Conservation (phyloP, 73 alveolate genomes). For the Tetrahymena thermophila region DNA sequence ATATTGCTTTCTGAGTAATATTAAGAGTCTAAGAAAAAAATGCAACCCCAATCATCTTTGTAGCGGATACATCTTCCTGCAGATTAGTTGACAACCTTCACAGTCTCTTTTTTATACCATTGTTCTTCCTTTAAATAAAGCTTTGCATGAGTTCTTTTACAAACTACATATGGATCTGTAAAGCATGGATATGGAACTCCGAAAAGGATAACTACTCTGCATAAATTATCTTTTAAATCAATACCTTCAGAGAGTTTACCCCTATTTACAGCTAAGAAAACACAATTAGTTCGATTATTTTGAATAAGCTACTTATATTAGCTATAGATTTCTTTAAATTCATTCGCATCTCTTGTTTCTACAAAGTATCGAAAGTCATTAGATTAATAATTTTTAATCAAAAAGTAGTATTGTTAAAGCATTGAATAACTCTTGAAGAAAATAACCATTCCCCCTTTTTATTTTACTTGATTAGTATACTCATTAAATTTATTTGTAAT, state of each 20-base stretch:
- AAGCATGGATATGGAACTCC: constrained; percentile 70
- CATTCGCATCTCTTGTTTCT: neutral
- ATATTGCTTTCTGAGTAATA: neutral
- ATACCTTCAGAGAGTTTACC: constrained; percentile 62
- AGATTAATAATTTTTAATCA: neutral
- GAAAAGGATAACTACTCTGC: constrained; percentile 66
- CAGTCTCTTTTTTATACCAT: neutral
- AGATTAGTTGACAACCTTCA: neutral
- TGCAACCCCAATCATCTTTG: neutral
- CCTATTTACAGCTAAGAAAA: constrained; percentile 47
- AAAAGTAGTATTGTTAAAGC: neutral
- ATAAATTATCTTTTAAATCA: constrained; percentile 56
- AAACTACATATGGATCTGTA: neutral
- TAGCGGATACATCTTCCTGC: neutral
- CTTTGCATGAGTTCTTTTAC: neutral
- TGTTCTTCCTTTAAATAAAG: neutral
- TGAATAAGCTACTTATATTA: neutral
- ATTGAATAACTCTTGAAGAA: neutral
- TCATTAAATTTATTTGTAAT: neutral
- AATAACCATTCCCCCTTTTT: neutral
- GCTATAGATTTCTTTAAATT: neutral
- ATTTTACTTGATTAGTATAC: neutral
- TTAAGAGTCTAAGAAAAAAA: neutral
- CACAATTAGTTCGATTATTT: neutral
- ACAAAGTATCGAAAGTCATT: neutral